A percentile compares a stretch with the other conserved stretches of the same genome.
Evolutionary conservation across 164 flowering plant species (phyloP).

Genomic region (Vitis rotundifolia): DNA sequence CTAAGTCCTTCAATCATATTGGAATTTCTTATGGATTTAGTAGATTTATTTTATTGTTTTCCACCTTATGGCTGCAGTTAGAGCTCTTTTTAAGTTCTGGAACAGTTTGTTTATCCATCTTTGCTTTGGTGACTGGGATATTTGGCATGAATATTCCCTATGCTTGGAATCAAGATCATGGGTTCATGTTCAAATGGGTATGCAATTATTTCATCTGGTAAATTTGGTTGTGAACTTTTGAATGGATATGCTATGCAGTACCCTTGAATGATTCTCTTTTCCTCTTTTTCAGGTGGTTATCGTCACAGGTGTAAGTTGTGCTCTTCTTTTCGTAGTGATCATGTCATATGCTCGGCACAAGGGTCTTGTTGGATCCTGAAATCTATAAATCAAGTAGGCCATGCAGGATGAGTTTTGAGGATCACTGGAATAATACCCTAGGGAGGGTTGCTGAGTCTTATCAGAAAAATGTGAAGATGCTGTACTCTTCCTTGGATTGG

Average conservation of each 20-base stretch:
- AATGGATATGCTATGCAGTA: neutral
- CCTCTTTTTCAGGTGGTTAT: constrained; percentile 55
- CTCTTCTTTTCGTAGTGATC: constrained; percentile 32
- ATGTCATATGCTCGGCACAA: constrained; percentile 53
- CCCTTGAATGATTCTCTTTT: constrained; percentile 2
- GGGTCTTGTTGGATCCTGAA: constrained; percentile 65
- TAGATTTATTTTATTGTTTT: neutral
- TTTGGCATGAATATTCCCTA: constrained; percentile 96
- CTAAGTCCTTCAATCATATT: too few relatives aligned
- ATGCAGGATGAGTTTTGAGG: neutral
- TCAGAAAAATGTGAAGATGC: neutral
- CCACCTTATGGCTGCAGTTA: constrained; percentile 44
- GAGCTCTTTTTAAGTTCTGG: constrained; percentile 92
- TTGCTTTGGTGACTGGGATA: constrained; percentile 80
- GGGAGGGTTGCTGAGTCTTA: neutral
- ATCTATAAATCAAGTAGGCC: neutral
- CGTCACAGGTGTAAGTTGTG: constrained; percentile 32
- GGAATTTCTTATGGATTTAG: too few relatives aligned
- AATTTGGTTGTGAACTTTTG: neutral
- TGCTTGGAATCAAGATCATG: constrained; percentile 73
- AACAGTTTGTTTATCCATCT: constrained; percentile 75
- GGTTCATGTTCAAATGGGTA: constrained; percentile 91
- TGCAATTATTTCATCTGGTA: constrained; percentile 1
- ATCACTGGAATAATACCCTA: neutral
- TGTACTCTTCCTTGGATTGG: neutral